Conservation (phyloP, 345 rosid species). For the Gossypium sturtianum region DNA sequence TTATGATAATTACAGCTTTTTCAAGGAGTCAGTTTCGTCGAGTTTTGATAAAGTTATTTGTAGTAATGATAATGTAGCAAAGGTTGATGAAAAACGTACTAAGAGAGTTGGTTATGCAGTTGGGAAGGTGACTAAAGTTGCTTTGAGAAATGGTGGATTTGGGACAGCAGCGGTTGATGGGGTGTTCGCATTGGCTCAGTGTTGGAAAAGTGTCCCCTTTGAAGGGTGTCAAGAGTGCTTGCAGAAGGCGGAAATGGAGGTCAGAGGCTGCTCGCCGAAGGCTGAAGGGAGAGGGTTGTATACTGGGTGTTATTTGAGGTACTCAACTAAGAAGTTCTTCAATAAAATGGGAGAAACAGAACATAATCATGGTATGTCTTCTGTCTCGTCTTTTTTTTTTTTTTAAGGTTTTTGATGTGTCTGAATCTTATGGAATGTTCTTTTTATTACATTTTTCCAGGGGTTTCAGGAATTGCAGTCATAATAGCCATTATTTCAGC, state of each 20-base stretch:
- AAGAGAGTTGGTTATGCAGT: conserved; percentile 20
- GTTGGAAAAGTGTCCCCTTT: conserved; percentile 37
- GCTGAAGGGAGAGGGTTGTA: conserved; percentile 48
- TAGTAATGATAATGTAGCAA: conserved; percentile 16
- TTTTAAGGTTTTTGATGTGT: neutral
- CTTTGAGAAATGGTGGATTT: conserved; percentile 31
- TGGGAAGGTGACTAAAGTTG: conserved; percentile 27
- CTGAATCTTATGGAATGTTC: neutral
- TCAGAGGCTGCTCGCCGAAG: conserved; percentile 27
- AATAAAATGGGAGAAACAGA: conserved; percentile 4
- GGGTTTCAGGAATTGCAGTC: conserved; percentile 18
- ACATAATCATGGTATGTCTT: conserved; percentile 26
- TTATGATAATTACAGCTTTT: conserved; percentile 52
- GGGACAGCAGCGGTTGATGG: conserved; percentile 22
- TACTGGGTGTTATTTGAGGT: conserved; percentile 43
- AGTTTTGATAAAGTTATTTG: conserved; percentile 29
- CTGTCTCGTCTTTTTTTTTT: neutral
- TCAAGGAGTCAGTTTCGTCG: conserved; percentile 31
- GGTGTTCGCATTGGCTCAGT: conserved; percentile 44
- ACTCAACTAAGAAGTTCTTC: conserved; percentile 34
- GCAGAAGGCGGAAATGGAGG: conserved; percentile 28
- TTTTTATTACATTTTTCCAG: conserved; percentile 8
- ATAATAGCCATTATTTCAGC: conserved; percentile 27
- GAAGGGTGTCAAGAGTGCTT: conserved; percentile 43
- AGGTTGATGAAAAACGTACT: neutral